Evolutionary conservation across 257 asterid species (phyloP).

Genomic region (Primulina eburnea): DNA sequence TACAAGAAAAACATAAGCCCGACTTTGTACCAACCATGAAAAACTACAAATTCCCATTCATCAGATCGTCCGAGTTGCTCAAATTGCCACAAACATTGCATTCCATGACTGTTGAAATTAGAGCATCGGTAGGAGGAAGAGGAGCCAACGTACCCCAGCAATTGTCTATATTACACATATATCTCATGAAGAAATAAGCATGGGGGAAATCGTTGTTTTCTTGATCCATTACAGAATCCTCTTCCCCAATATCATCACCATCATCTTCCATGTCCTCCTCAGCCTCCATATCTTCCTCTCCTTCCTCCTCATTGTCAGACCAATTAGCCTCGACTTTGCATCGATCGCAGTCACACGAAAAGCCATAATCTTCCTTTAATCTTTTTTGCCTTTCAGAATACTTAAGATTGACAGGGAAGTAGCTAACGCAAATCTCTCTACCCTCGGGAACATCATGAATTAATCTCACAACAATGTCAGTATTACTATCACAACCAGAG

Average conservation of each 20-base stretch:
- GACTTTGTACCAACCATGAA: slow-evolving; percentile 21
- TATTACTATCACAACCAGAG: slow-evolving; percentile 27
- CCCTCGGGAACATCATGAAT: slow-evolving; percentile 74
- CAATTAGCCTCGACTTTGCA: slow-evolving; percentile 92
- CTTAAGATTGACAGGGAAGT: slow-evolving; percentile 80
- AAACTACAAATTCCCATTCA: slow-evolving; percentile 22
- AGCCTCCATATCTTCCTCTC: slow-evolving; percentile 46
- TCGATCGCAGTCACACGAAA: slow-evolving; percentile 77
- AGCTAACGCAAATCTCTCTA: slow-evolving; percentile 81
- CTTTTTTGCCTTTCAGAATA: slow-evolving; percentile 75
- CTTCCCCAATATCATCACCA: slow-evolving; percentile 32
- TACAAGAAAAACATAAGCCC: slow-evolving; percentile 6
- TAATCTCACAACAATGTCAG: slow-evolving; percentile 64
- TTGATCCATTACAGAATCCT: slow-evolving; percentile 30
- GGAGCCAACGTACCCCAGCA: slow-evolving; percentile 98
- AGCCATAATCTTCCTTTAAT: slow-evolving; percentile 84
- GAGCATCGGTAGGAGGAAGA: slow-evolving; percentile 49
- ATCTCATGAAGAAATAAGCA: slow-evolving; percentile 72
- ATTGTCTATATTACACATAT: slow-evolving; percentile 70
- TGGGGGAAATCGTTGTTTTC: slow-evolving; percentile 69
- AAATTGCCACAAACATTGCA: slow-evolving; percentile 83
- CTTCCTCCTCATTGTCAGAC: slow-evolving; percentile 71
- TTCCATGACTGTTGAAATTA: slow-evolving; percentile 56
- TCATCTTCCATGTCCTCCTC: slow-evolving; percentile 60
- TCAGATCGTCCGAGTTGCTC: slow-evolving; percentile 40